These are phyloP conservation scores for Gnomoniopsis sp. DNA, from an alignment of 2,329 filamentous ascomycete species.

Conservation along the genomic window DNA sequence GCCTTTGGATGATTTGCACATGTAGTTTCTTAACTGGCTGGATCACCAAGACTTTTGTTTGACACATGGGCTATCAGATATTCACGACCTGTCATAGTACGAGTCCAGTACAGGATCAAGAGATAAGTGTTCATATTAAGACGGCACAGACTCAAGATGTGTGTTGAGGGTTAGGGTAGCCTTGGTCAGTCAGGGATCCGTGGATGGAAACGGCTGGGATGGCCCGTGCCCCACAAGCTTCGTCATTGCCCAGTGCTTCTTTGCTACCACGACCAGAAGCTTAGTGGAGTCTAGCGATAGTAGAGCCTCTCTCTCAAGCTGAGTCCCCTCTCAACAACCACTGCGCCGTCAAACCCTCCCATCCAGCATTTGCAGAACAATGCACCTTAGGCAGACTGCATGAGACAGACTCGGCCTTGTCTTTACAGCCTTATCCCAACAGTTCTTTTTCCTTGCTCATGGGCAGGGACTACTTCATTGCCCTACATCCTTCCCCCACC, in stretches of 20 bases:
- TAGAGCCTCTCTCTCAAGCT: not conserved
- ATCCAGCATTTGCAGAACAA: not conserved
- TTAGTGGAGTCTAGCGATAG: not conserved
- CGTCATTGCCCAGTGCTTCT: not conserved
- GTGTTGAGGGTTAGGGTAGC: too few relatives aligned
- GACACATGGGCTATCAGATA: too few relatives aligned
- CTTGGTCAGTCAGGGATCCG: not conserved
- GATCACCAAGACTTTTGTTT: too few relatives aligned
- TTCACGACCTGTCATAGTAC: too few relatives aligned
- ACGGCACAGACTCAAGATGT: too few relatives aligned
- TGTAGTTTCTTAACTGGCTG: not conserved
- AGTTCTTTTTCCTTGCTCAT: not conserved
- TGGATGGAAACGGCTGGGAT: not conserved
- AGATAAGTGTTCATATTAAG: too few relatives aligned
- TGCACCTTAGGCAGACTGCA: not conserved
- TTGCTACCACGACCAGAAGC: not conserved
- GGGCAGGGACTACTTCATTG: not conserved
- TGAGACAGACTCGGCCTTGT: not conserved
- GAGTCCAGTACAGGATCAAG: too few relatives aligned
- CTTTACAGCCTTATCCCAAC: not conserved
- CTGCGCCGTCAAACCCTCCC: not conserved
- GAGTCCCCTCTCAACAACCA: not conserved
- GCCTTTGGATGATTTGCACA: not conserved
- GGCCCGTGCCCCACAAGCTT: not conserved
- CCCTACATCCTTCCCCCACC: constrained; percentile 10